Evolutionary conservation across 257 asterid species (phyloP).

Genomic region (Petunia axillaris): DNA sequence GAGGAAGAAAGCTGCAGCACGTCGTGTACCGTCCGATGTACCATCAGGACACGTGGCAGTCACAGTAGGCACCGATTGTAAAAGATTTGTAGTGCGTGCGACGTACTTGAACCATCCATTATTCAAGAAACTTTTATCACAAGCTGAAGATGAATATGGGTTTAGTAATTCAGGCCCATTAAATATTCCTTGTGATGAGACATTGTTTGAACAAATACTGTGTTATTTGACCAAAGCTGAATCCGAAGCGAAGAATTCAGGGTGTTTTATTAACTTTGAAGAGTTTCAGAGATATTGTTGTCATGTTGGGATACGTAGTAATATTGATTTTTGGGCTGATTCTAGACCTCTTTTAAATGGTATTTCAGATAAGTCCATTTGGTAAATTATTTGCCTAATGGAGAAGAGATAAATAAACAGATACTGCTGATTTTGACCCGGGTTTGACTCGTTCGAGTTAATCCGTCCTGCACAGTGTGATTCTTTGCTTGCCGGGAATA

Average conservation of each 20-base stretch:
- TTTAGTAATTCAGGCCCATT: constrained; percentile 61
- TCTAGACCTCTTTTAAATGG: constrained; percentile 66
- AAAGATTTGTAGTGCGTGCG: constrained; percentile 58
- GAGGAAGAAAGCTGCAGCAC: constrained; percentile 60
- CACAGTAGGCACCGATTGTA: constrained; percentile 48
- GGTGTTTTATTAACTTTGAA: constrained; percentile 44
- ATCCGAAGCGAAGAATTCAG: constrained; percentile 34
- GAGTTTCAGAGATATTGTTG: constrained; percentile 61
- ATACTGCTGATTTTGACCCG: not conserved
- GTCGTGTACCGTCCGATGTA: constrained; percentile 57
- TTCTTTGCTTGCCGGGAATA: not conserved
- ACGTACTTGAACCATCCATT: constrained; percentile 62
- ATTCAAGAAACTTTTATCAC: constrained; percentile 53
- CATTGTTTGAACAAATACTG: constrained; percentile 56
- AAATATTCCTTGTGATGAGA: constrained; percentile 66
- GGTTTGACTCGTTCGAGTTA: constrained; percentile 33
- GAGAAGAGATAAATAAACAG: not conserved
- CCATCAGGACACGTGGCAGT: constrained; percentile 73
- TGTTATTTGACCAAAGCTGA: constrained; percentile 54
- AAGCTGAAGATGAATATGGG: constrained; percentile 67
- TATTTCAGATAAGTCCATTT: constrained; percentile 25
- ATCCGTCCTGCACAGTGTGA: not conserved
- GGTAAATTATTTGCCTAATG: not conserved
- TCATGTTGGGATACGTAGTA: constrained; percentile 46
- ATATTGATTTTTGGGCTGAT: constrained; percentile 59